Evolutionary conservation across 2,329 filamentous ascomycete species (phyloP), one percentile per base, ranked within the genome.

Genomic region (Sporothrix brasiliensis): DNA sequence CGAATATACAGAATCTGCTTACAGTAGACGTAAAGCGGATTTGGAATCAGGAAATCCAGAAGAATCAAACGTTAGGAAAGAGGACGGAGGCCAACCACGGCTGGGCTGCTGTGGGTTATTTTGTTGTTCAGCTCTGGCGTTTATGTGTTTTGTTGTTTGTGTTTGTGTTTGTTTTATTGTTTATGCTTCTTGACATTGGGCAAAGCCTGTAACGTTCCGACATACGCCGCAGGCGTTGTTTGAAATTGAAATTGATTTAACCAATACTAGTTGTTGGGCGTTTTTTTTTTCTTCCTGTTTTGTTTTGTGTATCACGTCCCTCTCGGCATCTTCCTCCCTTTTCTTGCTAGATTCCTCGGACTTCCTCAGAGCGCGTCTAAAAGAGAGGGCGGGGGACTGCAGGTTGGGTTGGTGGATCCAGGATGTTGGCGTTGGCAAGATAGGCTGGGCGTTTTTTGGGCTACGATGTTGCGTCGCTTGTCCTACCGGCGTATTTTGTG

Each of bases 401-500:
- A 16, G 44, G 44, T 11, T 53, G 50, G 50, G 50, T 27, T 21
- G 24, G 44, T 16, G 16, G 44, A 19, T 14, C 21, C n/a, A 53
- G 21, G 21, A 53, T 19, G 19, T 19, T 21, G 54, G 30, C 30
- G 19, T 19, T 21, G 54, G 30, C 30, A 19, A 39, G 34, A 21
- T 34, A n/a, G 34, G 56, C 56, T 41, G 56, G 56, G 56, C 56
- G 30, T 60, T 60, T 58, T 60, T 21, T 41, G 54, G 30, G 34
- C 19, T 21, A 41, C 56, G 7, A 41, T 54, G 24, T 14, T 54
- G 56, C 56, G 19, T 41, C 19, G 30, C 41, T 34, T 30, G 21
- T 58, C 54, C 54, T 60, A 60, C n/a, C 56, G 30, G 56, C 56
- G 56, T 41, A 60, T 60, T 60, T 60, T 60, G 19, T 9, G 34